phyloP scores from a whole-genome alignment of 2,329 filamentous ascomycete species.

The Alternaria brassicicola region DNA sequence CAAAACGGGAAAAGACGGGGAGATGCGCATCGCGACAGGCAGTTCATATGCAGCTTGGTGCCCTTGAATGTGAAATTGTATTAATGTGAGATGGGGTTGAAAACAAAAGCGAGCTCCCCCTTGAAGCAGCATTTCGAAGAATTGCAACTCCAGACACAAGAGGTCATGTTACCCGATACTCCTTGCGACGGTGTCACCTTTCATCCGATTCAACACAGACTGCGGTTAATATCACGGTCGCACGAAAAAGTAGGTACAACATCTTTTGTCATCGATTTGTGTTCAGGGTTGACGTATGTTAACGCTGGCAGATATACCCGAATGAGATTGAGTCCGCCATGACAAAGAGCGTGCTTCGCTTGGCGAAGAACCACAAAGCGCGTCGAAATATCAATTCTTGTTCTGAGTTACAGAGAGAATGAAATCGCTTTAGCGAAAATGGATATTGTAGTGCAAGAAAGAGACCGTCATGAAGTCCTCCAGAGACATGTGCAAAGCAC shows the following conservation, averaged over 20 bases:
- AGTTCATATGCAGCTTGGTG: background rate
- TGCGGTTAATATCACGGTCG: background rate
- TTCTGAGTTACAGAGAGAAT: background rate
- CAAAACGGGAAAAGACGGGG: background rate
- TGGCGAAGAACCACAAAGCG: background rate
- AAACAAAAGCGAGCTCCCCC: background rate
- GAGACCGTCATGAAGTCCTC: background rate
- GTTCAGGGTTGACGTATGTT: background rate
- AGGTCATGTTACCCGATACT: background rate
- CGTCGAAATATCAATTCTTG: background rate
- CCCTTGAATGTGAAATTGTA: background rate
- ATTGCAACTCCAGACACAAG: background rate
- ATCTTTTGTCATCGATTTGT: background rate
- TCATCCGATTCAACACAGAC: background rate
- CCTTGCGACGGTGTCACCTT: background rate
- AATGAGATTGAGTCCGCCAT: background rate
- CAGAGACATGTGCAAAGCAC: background rate
- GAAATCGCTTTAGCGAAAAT: background rate
- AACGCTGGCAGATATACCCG: background rate
- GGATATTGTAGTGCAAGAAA: background rate
- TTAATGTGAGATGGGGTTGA: no score
- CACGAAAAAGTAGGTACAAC: background rate
- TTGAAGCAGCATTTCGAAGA: background rate
- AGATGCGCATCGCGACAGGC: background rate
- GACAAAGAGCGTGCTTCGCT: background rate